Evolutionary conservation across 345 rosid species (phyloP).

Genomic region (Carallia brachiata): DNA sequence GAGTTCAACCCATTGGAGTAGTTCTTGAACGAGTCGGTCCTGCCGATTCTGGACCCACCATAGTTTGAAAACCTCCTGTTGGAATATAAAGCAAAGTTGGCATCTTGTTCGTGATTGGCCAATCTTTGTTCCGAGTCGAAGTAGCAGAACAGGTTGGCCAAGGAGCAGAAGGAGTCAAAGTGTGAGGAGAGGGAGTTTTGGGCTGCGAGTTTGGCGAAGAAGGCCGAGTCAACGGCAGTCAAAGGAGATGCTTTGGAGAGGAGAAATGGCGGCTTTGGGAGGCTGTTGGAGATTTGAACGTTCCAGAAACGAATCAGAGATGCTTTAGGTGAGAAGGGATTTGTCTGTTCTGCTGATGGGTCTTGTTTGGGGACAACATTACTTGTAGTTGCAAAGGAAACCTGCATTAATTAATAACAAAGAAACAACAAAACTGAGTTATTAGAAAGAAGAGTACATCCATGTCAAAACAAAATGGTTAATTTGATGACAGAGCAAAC

Average conservation of each 20-base stretch:
- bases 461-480: no score
- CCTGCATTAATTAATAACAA: conserved; percentile 4
- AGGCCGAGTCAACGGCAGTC: conserved; percentile 23
- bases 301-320: conserved; percentile 32
- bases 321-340: conserved; percentile 29
- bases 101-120: conserved; percentile 3
- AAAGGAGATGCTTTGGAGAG: conserved; percentile 36
- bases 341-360: background rate
- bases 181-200: conserved; percentile 23
- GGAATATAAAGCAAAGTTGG: conserved; percentile 26
- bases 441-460: no score
- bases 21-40: conserved; percentile 32
- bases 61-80: conserved; percentile 26
- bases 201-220: conserved; percentile 27
- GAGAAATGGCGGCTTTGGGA: conserved; percentile 28
- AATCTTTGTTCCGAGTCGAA: conserved; percentile 4
- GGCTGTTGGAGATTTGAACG: conserved; percentile 20
- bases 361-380: background rate
- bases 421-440: background rate
- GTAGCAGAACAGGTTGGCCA: conserved; percentile 25
- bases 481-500: no score
- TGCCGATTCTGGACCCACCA: conserved; percentile 17
- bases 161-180: conserved; percentile 23
- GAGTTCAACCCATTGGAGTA: conserved; percentile 34
- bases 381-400: background rate